These are phyloP conservation scores for Rhizoclosmatium sp. DNA, from an alignment of 192 early-diverging fungal species.

Conservation along the genomic window DNA sequence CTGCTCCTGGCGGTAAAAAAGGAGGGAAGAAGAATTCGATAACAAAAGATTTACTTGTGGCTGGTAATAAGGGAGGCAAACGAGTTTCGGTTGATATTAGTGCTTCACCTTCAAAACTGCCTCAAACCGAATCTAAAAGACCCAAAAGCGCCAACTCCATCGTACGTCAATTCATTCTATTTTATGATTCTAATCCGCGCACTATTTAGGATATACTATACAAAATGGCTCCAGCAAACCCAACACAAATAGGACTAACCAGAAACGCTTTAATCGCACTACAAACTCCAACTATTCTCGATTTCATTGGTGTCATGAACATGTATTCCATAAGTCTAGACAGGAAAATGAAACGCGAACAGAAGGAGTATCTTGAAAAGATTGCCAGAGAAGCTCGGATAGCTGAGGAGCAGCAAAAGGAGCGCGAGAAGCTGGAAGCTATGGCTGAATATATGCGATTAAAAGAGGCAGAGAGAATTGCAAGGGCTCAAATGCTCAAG, in stretches of 20 bases:
- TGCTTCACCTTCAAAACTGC: neutral
- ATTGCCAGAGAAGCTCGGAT: constrained; percentile 34
- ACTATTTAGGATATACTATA: constrained; percentile 10
- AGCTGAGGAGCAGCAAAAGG: constrained; percentile 41
- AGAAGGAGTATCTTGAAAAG: constrained; percentile 47
- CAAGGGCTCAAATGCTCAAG: constrained; percentile 28
- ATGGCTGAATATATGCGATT: constrained; percentile 34
- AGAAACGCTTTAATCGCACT: constrained; percentile 44
- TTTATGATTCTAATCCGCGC: neutral
- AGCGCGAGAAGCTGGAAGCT: constrained; percentile 44
- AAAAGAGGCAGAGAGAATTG: constrained; percentile 47
- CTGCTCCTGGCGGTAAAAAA: neutral
- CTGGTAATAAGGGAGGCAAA: neutral
- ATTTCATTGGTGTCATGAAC: constrained; percentile 53
- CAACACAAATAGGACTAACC: neutral
- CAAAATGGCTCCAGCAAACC: neutral
- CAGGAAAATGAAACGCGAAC: constrained; percentile 23
- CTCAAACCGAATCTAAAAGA: constrained; percentile 13
- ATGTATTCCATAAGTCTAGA: constrained; percentile 45
- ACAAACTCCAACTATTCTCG: constrained; percentile 49
- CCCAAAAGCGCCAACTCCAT: neutral
- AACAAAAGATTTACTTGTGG: neutral
- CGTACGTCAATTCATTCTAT: neutral
- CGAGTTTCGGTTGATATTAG: neutral
- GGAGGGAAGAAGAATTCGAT: neutral